A percentile compares a stretch with the other conserved stretches of the same genome.
These are phyloP conservation scores for Phytophthora ramorum DNA, from an alignment of 352 stramenopile genomes.

Conservation along the genomic window DNA sequence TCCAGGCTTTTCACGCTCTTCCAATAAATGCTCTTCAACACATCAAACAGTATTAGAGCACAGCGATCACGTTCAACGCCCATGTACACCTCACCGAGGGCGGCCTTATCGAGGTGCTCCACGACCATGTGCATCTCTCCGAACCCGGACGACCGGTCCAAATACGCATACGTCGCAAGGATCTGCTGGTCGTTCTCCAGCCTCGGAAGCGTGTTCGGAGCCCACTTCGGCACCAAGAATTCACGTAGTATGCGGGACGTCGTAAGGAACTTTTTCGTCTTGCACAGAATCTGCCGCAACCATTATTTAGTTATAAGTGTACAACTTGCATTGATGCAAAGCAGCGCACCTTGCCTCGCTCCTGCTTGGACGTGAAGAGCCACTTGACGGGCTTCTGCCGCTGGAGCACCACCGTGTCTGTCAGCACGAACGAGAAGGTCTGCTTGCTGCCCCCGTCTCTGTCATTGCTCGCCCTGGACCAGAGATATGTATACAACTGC, in stretches of 20 bases:
- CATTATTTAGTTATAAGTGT: background rate
- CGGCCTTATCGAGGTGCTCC: slow-evolving; percentile 58
- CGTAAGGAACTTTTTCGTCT: slow-evolving; percentile 67
- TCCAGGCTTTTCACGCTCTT: slow-evolving; percentile 57
- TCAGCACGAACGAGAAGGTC: slow-evolving; percentile 56
- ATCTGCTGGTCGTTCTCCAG: slow-evolving; percentile 44
- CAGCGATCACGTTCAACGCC: background rate
- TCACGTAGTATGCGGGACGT: slow-evolving; percentile 54
- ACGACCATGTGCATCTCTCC: slow-evolving; percentile 57
- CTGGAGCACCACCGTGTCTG: slow-evolving; percentile 81
- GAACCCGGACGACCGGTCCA: slow-evolving; percentile 46
- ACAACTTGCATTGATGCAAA: background rate
- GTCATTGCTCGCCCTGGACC: slow-evolving; percentile 43
- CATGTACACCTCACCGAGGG: slow-evolving; percentile 36
- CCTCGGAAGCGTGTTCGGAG: slow-evolving; percentile 14
- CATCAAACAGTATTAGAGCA: background rate
- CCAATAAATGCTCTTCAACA: slow-evolving; percentile 41
- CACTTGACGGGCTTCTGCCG: slow-evolving; percentile 70
- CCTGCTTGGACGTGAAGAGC: slow-evolving; percentile 80
- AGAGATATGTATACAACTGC: slow-evolving; percentile 69
- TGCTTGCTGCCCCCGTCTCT: slow-evolving; percentile 17
- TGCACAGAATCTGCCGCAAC: slow-evolving; percentile 56
- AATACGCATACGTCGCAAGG: slow-evolving; percentile 63
- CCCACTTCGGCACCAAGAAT: slow-evolving; percentile 46
- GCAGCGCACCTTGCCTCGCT: slow-evolving; percentile 58